Conservation (phyloP, 2,329 filamentous ascomycete species). For the Alternaria rosae region DNA sequence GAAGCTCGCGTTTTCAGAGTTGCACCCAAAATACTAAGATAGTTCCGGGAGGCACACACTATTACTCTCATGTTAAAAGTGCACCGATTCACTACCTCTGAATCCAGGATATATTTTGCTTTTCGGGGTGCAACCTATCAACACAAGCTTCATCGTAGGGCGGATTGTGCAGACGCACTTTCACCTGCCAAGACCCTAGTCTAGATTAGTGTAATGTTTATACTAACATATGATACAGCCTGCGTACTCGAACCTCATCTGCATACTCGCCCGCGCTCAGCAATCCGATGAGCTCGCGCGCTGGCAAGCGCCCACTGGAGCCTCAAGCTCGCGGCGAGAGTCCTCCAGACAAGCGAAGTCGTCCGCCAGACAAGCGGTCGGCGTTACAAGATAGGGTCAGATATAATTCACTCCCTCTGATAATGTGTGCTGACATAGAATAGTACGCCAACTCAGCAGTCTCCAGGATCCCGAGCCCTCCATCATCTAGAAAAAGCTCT, state of each 20-base stretch:
- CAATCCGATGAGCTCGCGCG: slow-evolving; percentile 16
- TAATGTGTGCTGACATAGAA: not conserved
- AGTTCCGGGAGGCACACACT: not conserved
- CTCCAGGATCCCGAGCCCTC: slow-evolving; percentile 6
- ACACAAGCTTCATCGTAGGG: not conserved
- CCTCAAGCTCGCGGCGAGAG: slow-evolving; percentile 26
- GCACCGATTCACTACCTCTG: not conserved
- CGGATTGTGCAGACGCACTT: not conserved
- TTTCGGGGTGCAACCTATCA: not conserved
- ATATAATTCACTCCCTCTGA: not conserved
- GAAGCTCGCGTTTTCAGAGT: not conserved
- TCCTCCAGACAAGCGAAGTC: slow-evolving; percentile 28
- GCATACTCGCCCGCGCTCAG: not conserved
- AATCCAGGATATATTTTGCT: not conserved
- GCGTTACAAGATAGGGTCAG: slow-evolving; percentile 13
- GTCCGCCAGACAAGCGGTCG: not conserved
- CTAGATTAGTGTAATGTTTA: not conserved
- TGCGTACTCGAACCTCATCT: not conserved
- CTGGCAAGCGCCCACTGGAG: slow-evolving; percentile 20
- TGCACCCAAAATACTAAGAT: not conserved
- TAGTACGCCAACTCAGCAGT: slow-evolving; percentile 17
- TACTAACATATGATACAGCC: not conserved
- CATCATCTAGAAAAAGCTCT: slow-evolving; percentile 21
- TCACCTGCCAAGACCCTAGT: not conserved
- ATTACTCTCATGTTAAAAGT: not conserved